Conservation (phyloP, 2,329 filamentous ascomycete species). For the Talaromyces sp. region DNA sequence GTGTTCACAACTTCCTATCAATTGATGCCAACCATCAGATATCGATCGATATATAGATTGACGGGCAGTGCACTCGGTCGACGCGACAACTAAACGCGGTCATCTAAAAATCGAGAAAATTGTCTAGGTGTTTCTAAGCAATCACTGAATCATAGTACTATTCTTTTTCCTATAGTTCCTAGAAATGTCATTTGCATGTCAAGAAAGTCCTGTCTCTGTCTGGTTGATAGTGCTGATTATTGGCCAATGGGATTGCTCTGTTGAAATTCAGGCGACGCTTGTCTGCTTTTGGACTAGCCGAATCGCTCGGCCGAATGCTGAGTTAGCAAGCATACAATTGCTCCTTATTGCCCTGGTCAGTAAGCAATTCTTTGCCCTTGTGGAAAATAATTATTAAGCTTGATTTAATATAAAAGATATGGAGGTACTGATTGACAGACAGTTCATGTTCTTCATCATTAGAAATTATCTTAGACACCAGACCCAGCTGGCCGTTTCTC, state of each 20-base stretch:
- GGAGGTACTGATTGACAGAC: background rate
- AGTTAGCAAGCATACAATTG: background rate
- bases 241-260: background rate
- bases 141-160: too few relatives aligned
- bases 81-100: too few relatives aligned
- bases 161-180: too few relatives aligned
- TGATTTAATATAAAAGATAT: background rate
- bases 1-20: too few relatives aligned
- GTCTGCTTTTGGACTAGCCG: background rate
- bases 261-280: background rate
- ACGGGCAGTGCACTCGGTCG: too few relatives aligned
- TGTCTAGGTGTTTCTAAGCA: too few relatives aligned
- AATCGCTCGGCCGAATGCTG: background rate
- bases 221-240: too few relatives aligned
- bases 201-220: too few relatives aligned
- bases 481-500: background rate
- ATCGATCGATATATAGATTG: too few relatives aligned
- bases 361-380: background rate
- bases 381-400: constrained; percentile 5
- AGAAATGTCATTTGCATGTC: too few relatives aligned
- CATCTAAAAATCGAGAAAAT: too few relatives aligned
- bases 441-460: background rate
- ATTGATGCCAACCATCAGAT: too few relatives aligned
- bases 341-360: background rate
- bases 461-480: background rate